phyloP scores from a whole-genome alignment of 2,329 filamentous ascomycete genomes.

The Zymoseptoria ardabiliae region DNA sequence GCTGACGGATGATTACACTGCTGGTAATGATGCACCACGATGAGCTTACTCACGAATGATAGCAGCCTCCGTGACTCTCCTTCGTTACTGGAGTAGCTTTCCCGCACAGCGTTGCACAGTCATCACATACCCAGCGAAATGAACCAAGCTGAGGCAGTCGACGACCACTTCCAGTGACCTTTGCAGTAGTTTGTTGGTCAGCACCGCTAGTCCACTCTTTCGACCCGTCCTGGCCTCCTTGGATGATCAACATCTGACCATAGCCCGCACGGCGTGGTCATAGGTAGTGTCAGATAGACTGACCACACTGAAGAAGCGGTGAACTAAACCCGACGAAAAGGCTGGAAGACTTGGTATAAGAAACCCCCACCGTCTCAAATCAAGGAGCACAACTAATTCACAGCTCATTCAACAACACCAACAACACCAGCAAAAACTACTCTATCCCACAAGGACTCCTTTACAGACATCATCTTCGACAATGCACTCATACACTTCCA shows the following conservation, averaged over 20 bases:
- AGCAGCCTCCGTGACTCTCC: neutral
- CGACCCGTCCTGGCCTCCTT: neutral
- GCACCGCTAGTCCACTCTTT: neutral
- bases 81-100: neutral
- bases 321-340: neutral
- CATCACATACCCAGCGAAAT: neutral
- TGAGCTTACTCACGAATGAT: neutral
- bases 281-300: neutral
- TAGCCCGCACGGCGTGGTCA: neutral
- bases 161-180: neutral
- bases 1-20: neutral
- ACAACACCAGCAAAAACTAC: neutral
- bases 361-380: neutral
- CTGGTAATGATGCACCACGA: neutral
- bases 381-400: neutral
- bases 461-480: neutral
- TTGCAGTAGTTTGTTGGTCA: neutral
- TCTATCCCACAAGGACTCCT: too few species aligned
- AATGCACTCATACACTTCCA: neutral
- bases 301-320: neutral
- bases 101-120: neutral
- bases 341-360: neutral
- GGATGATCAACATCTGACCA: neutral
- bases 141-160: neutral
- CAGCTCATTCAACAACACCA: neutral